Base-by-base conservation (phyloP, 2,329 filamentous ascomycete genomes). In the Cylindrodendrum hubeiense region DNA sequence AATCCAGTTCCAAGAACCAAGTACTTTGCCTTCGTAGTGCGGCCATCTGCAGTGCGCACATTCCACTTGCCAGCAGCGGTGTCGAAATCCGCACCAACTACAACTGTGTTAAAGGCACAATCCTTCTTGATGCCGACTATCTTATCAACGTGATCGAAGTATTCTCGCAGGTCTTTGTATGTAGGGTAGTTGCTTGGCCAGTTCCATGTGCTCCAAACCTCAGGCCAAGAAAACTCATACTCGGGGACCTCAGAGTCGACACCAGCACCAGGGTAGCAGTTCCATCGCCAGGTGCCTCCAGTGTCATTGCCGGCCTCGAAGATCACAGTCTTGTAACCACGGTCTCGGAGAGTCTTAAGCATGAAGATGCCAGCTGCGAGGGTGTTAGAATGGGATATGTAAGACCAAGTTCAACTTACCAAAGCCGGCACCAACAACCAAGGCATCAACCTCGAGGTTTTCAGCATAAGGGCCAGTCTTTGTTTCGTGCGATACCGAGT, bases 101-200 rank as follows among this genome's bases (percentile, higher is more conserved):
- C 87, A 3, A 85, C 82, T 0, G 85, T 87, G 61, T 88, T 84
- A 74, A 89, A 90, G 1, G 83, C 79, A 28, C 80, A 83, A 63
- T 90, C 86, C 68, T 89, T 89, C 73, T 84, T 87, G 21, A 91
- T 77, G 13, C 82, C 77, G 7, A 89, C 70, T 5, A 85, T 81
- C 61, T 85, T 85, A 58, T 89, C 88, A 19, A 89, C 83, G 53
- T 89, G 85, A 17, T 88, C 83, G 71, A 91, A 91, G 74, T 91
- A 91, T 4, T 75, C 73, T 13, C 85, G 81, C 1, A 91, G 79
- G 47, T 91, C 85, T 24, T 80, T 67, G 24, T 82, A 85, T 12
- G 76, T 81, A 1, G 87, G 86, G 53, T 87, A 89, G 61, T 84
- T 83, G 65, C 75, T 82, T 0, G 79, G 78, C 85, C 87, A 91